phyloP scores from a whole-genome alignment of 2,329 filamentous ascomycete species.

The Pseudonectria foliicola region DNA sequence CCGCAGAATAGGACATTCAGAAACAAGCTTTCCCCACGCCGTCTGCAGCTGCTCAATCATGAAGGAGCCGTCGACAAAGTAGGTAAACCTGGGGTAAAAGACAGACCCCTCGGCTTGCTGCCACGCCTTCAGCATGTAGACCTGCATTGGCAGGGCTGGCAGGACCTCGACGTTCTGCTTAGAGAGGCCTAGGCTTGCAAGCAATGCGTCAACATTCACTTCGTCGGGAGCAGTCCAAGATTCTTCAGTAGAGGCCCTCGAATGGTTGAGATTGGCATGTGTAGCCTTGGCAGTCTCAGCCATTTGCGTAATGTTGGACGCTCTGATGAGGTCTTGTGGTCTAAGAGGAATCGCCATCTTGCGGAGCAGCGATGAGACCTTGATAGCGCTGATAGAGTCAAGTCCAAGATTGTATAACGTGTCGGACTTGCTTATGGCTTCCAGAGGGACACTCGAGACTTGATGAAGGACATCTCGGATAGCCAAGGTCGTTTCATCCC shows the following conservation, averaged over 20 bases:
- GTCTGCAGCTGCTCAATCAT: slow-evolving; percentile 35
- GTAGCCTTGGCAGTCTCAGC: slow-evolving; percentile 24
- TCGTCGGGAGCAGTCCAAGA: slow-evolving; percentile 25
- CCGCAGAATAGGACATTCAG: slow-evolving; percentile 56
- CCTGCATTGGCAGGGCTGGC: slow-evolving; percentile 69
- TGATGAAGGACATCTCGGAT: slow-evolving; percentile 44
- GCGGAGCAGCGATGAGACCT: slow-evolving; percentile 64
- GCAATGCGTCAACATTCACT: slow-evolving; percentile 32
- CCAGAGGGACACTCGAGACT: slow-evolving; percentile 53
- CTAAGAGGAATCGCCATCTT: slow-evolving; percentile 54
- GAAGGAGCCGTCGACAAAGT: slow-evolving; percentile 38
- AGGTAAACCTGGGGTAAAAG: slow-evolving; percentile 70
- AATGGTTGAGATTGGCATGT: not conserved
- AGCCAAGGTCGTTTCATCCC: slow-evolving; percentile 27
- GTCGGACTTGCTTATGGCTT: slow-evolving; percentile 51
- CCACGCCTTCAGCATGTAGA: slow-evolving; percentile 75
- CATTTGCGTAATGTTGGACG: slow-evolving; percentile 60
- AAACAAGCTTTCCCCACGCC: slow-evolving; percentile 57
- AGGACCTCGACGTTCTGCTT: slow-evolving; percentile 49
- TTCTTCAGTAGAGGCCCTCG: not conserved
- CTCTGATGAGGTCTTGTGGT: slow-evolving; percentile 64
- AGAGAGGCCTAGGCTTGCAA: slow-evolving; percentile 34
- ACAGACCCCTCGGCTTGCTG: slow-evolving; percentile 56
- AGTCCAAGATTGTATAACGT: slow-evolving; percentile 80
- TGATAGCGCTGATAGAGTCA: slow-evolving; percentile 89